Conservation (phyloP, 176 grass and related monocot species). For the Carex parvula region DNA sequence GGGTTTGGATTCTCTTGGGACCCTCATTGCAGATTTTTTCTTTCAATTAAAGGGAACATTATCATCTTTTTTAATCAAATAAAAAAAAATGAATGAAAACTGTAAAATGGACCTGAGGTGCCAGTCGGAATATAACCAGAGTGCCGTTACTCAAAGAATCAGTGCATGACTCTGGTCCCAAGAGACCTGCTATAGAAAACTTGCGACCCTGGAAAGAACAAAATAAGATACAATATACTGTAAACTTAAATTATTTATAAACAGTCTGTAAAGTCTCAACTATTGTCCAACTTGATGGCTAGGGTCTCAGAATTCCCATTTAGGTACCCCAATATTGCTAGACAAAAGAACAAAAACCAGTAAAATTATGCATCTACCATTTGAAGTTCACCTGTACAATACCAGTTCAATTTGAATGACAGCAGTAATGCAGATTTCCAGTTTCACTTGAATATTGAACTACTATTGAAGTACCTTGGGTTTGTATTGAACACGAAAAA, state of each 20-base stretch:
- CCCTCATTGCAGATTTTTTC: not conserved
- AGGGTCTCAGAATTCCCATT: not conserved
- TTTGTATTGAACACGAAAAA: not conserved
- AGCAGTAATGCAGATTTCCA: not conserved
- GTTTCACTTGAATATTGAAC: not conserved
- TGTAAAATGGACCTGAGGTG: constrained; percentile 67
- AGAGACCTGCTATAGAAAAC: constrained; percentile 89
- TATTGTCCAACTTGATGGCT: not conserved
- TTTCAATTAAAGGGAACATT: not conserved
- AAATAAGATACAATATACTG: not conserved
- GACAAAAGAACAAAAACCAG: not conserved
- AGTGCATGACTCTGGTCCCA: constrained; percentile 40
- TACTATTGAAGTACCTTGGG: not conserved
- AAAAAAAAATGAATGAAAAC: not conserved
- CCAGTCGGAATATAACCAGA: constrained; percentile 90
- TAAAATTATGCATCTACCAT: not conserved
- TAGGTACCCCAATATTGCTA: not conserved
- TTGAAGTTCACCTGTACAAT: not conserved
- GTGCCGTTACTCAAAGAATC: constrained; percentile 61
- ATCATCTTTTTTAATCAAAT: not conserved
- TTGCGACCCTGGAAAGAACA: constrained; percentile 65
- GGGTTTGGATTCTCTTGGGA: not conserved
- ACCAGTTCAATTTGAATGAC: not conserved
- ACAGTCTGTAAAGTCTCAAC: not conserved
- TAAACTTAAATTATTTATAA: constrained; percentile 11